Base-by-base conservation (phyloP, 2,329 filamentous ascomycete genomes). In the Pestalotiopsis sp. region DNA sequence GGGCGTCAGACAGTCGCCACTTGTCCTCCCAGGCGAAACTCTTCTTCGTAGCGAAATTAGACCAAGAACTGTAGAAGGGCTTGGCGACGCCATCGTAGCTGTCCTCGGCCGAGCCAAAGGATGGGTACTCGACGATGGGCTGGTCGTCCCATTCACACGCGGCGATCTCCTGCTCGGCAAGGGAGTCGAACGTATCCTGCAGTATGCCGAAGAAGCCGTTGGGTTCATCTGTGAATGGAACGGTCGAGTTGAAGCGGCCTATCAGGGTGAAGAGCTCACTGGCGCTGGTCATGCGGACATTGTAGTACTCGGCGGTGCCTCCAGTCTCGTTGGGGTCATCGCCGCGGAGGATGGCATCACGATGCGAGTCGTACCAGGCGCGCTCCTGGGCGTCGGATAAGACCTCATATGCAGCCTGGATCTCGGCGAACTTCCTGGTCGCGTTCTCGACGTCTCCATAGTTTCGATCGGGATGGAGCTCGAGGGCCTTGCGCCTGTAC, bases 321-420 rank as follows among this genome's bases (percentile, higher is more conserved):
- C 80, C 82, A 49, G 78, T 80, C 36, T 79, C 81, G 78, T 72
- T 83, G 39, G 84, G 83, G 66, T 90, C 88, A 68, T 88, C 86
- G 52, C 91, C 92, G 38, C 88, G 87, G 71, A 98, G 83, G 70
- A 98, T 97, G 64, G 92, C 90, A 73, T 94, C 91, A 70, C 94
- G 91, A 78, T 99, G 96, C 2, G 94, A 94, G 81, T 99, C 95
- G 82, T 99, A 99, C 96, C 96, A 99, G 39, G 95, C 92, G 74
- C 96, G 90, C 79, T 99, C 96, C 78, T 99, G 95, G 12, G 94
- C 91, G 79, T 99, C 96, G 1, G 95, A 97, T 1, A 99, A 88
- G n/a, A 99, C 90, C 79, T 98, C 94, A 79, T 99, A 97, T 61
- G 96, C 96, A 45, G 94, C 88, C 79, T 98, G 95, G 36, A 98